These are phyloP conservation scores for Fusarium coffeatum DNA, from an alignment of 2,329 filamentous ascomycete species.

Conservation along the genomic window DNA sequence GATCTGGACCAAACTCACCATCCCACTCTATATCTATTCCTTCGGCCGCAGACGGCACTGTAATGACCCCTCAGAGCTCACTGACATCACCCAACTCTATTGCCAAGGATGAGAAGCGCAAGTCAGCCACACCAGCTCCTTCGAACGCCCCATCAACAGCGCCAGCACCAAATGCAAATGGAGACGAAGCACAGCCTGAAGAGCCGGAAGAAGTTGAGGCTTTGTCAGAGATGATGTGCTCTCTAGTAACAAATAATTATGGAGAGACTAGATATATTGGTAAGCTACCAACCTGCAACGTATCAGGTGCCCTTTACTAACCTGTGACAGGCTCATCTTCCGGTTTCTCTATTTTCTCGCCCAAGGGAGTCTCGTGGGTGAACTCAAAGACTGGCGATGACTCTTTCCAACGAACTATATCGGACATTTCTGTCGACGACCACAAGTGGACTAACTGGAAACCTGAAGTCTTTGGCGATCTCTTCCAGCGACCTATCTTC, in stretches of 20 bases:
- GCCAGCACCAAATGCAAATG: constrained; percentile 12
- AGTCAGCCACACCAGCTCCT: constrained; percentile 43
- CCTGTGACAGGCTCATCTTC: constrained; percentile 84
- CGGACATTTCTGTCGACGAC: constrained; percentile 88
- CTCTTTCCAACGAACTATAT: constrained; percentile 95
- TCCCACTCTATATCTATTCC: constrained; percentile 58
- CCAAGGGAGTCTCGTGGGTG: constrained; percentile 98
- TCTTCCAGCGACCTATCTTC: constrained; percentile 88
- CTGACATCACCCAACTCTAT: constrained; percentile 63
- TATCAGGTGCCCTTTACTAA: constrained; percentile 17
- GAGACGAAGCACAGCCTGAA: constrained; percentile 44
- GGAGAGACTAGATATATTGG: constrained; percentile 97
- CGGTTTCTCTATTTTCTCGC: constrained; percentile 98
- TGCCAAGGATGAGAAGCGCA: constrained; percentile 53
- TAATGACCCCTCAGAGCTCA: constrained; percentile 65
- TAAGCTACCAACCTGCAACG: constrained; percentile 54
- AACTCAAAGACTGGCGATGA: constrained; percentile 97
- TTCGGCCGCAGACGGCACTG: constrained; percentile 52
- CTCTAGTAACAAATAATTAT: constrained; percentile 91
- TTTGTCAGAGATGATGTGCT: constrained; percentile 99
- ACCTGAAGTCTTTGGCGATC: constrained; percentile 93
- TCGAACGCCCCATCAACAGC: constrained; percentile 17
- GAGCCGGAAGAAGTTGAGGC: constrained; percentile 78
- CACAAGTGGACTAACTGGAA: constrained; percentile 99
- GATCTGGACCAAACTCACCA: constrained; percentile 64